A percentile compares a stretch with the other conserved stretches of the same genome.
These are phyloP conservation scores for Xylariales sp. DNA, from an alignment of 2,329 filamentous ascomycete genomes.

Conservation along the genomic window DNA sequence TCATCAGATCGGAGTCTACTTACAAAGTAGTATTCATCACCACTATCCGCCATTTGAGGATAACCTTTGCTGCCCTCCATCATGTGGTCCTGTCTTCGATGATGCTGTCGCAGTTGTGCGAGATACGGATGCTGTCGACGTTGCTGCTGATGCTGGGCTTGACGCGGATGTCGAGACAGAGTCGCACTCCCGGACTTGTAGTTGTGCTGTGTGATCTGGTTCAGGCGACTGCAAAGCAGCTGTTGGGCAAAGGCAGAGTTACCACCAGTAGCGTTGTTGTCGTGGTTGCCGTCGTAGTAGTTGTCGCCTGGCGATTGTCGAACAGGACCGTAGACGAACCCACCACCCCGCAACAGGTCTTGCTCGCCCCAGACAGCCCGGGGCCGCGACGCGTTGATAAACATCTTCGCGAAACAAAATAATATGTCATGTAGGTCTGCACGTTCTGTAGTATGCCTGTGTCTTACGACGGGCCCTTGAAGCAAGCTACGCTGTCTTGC, in stretches of 20 bases:
- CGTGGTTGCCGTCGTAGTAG: background rate
- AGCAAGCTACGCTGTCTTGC: too few relatives aligned
- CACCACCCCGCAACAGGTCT: too few relatives aligned
- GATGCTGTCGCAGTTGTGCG: background rate
- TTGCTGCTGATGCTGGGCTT: slow-evolving; percentile 1
- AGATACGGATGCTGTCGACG: background rate
- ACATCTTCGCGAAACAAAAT: too few relatives aligned
- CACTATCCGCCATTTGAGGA: background rate
- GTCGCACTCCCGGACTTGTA: background rate
- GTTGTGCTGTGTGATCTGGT: background rate
- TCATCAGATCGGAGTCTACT: background rate
- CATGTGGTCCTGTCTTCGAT: background rate
- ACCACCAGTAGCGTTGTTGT: background rate
- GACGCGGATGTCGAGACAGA: background rate
- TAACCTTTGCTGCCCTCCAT: background rate
- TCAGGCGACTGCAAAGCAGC: background rate
- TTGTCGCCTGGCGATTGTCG: background rate
- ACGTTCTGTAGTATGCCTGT: too few relatives aligned
- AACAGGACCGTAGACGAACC: too few relatives aligned
- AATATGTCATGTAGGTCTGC: too few relatives aligned
- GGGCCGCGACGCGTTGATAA: too few relatives aligned
- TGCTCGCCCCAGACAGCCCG: too few relatives aligned
- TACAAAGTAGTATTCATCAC: background rate
- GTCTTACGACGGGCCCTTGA: too few relatives aligned
- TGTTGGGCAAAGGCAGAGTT: background rate